phyloP scores from a whole-genome alignment of 2,329 filamentous ascomycete species.

The Pseudogymnoascus sp. region DNA sequence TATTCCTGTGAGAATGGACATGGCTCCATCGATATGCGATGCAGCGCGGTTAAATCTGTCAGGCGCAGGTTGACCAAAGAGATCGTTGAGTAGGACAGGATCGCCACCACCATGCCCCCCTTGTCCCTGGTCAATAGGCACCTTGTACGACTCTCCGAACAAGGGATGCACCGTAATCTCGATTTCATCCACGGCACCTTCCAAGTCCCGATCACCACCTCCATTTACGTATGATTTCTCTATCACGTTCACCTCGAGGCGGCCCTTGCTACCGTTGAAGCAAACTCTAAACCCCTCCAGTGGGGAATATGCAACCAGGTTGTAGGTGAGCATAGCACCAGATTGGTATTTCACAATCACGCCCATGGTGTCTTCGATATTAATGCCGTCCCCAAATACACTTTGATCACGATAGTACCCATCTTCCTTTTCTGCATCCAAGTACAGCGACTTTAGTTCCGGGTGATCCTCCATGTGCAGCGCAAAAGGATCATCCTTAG shows the following conservation, averaged over 20 bases:
- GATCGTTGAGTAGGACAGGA: constrained; percentile 48
- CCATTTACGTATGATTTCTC: constrained; percentile 58
- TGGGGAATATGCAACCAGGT: constrained; percentile 53
- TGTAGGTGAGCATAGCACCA: constrained; percentile 54
- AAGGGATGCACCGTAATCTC: constrained; percentile 46
- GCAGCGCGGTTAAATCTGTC: constrained; percentile 51
- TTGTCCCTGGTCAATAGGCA: constrained; percentile 45
- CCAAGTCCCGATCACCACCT: constrained; percentile 50
- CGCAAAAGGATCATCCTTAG: constrained; percentile 52
- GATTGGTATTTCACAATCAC: constrained; percentile 52
- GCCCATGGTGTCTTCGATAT: constrained; percentile 59
- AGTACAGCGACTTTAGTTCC: constrained; percentile 52
- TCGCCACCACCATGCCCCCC: constrained; percentile 58
- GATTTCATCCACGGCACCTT: constrained; percentile 47
- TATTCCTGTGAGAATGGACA: constrained; percentile 54
- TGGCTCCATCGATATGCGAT: constrained; percentile 52
- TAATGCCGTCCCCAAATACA: constrained; percentile 58
- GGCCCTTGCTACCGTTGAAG: constrained; percentile 53
- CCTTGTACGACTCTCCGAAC: constrained; percentile 51
- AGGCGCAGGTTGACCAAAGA: constrained; percentile 48
- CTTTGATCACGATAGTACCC: constrained; percentile 56
- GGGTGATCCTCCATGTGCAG: constrained; percentile 47
- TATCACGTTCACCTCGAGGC: constrained; percentile 56
- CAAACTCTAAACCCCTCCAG: constrained; percentile 55
- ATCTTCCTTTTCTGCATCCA: constrained; percentile 59